A percentile compares a stretch with the other conserved stretches of the same genome.
Conservation (phyloP, 331 rosid species). For the Cucumis variabilis region DNA sequence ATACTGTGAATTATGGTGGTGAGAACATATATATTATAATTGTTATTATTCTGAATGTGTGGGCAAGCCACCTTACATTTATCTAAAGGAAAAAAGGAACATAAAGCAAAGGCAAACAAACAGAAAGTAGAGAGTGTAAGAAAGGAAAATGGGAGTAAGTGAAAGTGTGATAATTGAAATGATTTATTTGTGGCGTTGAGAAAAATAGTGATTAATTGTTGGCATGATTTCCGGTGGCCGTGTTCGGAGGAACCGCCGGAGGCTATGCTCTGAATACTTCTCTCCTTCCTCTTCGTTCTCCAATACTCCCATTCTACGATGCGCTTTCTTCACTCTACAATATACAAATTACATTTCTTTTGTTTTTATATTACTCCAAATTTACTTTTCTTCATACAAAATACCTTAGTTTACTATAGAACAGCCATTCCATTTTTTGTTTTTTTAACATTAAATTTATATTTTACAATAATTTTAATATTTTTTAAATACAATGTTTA, state of each 20-base stretch:
- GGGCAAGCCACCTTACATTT: not conserved
- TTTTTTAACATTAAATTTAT: too few relatives aligned
- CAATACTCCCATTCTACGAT: conserved; percentile 60
- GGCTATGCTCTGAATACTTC: conserved; percentile 66
- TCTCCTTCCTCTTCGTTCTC: conserved; percentile 86
- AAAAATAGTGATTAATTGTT: conserved; percentile 58
- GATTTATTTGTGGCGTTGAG: conserved; percentile 33
- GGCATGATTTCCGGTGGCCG: conserved; percentile 88
- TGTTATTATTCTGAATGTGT: too few relatives aligned
- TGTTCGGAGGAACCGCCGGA: conserved; percentile 83
- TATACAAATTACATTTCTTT: not conserved
- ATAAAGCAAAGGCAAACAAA: not conserved
- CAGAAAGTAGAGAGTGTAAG: not conserved
- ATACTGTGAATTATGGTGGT: too few relatives aligned
- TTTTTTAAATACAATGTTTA: too few relatives aligned
- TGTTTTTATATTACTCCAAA: too few relatives aligned
- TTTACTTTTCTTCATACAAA: too few relatives aligned
- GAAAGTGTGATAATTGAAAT: not conserved
- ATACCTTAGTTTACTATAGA: too few relatives aligned
- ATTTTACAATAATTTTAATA: too few relatives aligned
- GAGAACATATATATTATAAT: too few relatives aligned
- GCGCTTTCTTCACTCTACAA: conserved; percentile 61
- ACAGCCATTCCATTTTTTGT: too few relatives aligned
- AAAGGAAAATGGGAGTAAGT: not conserved
- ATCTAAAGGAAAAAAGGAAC: not conserved